Percentiles rank a stretch among this genome's conserved stretches.
Evolutionary conservation across 2,329 filamentous ascomycete species (phyloP).

Genomic region (Cylindrodendrum hubeiense): DNA sequence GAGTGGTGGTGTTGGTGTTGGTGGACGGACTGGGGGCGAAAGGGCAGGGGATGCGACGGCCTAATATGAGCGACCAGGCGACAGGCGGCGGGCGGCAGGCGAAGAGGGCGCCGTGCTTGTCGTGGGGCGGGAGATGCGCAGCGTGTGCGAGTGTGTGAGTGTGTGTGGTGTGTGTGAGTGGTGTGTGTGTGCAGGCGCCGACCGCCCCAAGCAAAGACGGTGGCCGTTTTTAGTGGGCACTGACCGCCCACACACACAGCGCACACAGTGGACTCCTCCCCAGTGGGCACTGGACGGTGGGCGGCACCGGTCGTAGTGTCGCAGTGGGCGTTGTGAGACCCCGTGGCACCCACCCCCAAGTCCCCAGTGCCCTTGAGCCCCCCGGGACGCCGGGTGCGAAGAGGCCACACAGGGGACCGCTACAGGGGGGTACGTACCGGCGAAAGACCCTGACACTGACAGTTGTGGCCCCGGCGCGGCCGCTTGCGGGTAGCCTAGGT

Average conservation of each 20-base stretch:
- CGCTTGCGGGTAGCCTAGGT: conserved; percentile 25
- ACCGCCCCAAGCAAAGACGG: conserved; percentile 5
- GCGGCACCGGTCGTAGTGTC: neutral
- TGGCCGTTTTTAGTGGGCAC: conserved; percentile 27
- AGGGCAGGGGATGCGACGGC: conserved; percentile 37
- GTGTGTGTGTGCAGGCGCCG: neutral
- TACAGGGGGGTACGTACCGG: conserved; percentile 3
- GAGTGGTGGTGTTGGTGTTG: conserved; percentile 39
- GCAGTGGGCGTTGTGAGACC: neutral
- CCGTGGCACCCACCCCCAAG: neutral
- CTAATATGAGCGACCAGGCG: conserved; percentile 40
- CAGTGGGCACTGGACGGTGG: neutral
- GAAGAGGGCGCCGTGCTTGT: conserved; percentile 1
- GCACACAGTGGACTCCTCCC: neutral
- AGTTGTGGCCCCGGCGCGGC: conserved; percentile 19
- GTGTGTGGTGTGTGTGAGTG: too few species aligned
- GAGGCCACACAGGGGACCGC: neutral
- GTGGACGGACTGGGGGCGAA: conserved; percentile 36
- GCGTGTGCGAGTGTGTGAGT: conserved; percentile 4
- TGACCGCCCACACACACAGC: neutral
- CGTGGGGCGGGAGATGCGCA: conserved; percentile 21
- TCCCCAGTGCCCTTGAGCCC: neutral
- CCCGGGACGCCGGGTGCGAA: neutral
- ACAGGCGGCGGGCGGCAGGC: conserved; percentile 16
- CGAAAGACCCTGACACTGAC: conserved; percentile 13